Conservation (phyloP, 1,284 basidiomycete genomes). For the Kwoniella shivajii region DNA sequence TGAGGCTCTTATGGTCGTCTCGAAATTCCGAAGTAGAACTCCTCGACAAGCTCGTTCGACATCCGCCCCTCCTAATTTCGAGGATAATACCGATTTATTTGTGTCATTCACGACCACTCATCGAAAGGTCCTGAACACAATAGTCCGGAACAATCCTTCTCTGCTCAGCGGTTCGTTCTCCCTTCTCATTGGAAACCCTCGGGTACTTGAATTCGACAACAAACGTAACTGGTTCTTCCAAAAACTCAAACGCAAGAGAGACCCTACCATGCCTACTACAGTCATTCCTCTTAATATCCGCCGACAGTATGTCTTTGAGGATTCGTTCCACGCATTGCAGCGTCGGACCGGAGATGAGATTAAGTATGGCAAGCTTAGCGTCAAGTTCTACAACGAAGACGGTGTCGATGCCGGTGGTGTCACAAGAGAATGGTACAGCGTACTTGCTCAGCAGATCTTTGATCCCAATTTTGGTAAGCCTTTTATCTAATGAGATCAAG, state of each 20-base stretch:
- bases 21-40: conserved; percentile 66
- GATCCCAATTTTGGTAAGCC: conserved; percentile 82
- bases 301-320: conserved; percentile 91
- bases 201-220: conserved; percentile 99
- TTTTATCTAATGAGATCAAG: neutral
- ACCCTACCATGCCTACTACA: conserved; percentile 71
- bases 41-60: conserved; percentile 38
- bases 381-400: conserved; percentile 96
- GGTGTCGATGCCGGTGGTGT: conserved; percentile 98
- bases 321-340: conserved; percentile 91
- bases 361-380: conserved; percentile 95
- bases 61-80: conserved; percentile 61
- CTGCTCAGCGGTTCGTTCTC: conserved; percentile 98
- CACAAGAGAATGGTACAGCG: conserved; percentile 98
- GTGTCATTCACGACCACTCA: conserved; percentile 93
- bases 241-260: conserved; percentile 84
- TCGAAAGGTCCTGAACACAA: conserved; percentile 90
- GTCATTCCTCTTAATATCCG: conserved; percentile 91
- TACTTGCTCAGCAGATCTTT: conserved; percentile 97
- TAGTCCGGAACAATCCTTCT: conserved; percentile 97
- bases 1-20: conserved; percentile 96
- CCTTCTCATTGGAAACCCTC: conserved; percentile 90
- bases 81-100: conserved; percentile 78
- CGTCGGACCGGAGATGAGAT: conserved; percentile 92
- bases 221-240: conserved; percentile 98